Percentiles rank a stretch among this genome's conserved stretches.
These are phyloP conservation scores for Panicum hallii DNA, from an alignment of 202 grass and related monocot genomes.

Conservation along the genomic window DNA sequence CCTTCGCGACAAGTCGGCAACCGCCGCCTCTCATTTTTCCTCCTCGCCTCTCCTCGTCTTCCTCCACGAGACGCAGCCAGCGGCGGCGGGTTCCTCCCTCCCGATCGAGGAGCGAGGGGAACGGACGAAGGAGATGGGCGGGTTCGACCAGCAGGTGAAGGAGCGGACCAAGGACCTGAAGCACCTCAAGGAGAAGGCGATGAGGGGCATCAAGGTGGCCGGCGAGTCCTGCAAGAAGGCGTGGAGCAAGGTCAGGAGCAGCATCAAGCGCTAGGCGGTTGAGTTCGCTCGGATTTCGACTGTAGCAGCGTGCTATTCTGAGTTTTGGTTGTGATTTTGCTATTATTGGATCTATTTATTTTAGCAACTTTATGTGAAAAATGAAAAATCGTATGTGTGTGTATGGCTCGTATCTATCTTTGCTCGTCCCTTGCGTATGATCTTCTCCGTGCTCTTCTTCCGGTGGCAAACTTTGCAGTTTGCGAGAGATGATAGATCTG, in stretches of 20 bases:
- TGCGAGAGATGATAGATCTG: background rate
- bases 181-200: constrained; percentile 55
- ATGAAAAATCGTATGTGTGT: background rate
- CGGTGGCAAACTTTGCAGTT: background rate
- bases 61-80: background rate
- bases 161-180: constrained; percentile 69
- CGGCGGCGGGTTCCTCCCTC: background rate
- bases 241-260: constrained; percentile 74
- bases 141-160: constrained; percentile 71
- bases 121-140: constrained; percentile 42
- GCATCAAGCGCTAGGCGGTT: constrained; percentile 56
- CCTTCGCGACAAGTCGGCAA: constrained; percentile 12
- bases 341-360: constrained; percentile 31
- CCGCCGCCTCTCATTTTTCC: background rate
- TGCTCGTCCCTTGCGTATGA: background rate
- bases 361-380: background rate
- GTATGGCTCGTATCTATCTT: background rate
- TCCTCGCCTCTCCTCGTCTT: background rate
- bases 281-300: too few species aligned
- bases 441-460: background rate
- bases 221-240: constrained; percentile 78
- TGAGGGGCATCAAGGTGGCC: constrained; percentile 70
- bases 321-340: background rate
- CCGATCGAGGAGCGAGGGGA: background rate
- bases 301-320: background rate